Conservation (phyloP, 2,329 filamentous ascomycete genomes). For the Ophiostoma perfectum region DNA sequence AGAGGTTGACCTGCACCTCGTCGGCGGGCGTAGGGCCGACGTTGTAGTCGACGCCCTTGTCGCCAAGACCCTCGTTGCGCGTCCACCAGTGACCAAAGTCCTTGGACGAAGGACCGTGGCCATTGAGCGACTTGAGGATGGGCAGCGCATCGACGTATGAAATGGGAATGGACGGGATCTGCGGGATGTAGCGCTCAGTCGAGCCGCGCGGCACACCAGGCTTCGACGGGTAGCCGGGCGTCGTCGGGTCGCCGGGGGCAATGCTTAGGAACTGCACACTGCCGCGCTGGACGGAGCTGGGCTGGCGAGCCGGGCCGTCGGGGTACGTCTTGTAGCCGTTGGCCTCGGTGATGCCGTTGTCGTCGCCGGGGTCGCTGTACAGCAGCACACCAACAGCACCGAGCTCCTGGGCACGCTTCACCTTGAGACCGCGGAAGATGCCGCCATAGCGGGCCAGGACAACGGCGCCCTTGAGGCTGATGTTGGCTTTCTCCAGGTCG, state of each 20-base stretch:
- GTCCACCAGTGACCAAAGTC: constrained; percentile 70
- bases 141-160: constrained; percentile 25
- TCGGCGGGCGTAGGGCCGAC: constrained; percentile 73
- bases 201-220: constrained; percentile 75
- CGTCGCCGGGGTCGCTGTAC: constrained; percentile 85
- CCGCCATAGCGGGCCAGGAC: constrained; percentile 79
- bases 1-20: constrained; percentile 60
- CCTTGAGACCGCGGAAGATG: constrained; percentile 84
- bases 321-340: constrained; percentile 79
- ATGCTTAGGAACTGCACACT: constrained; percentile 76
- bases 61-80: constrained; percentile 63
- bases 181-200: constrained; percentile 64
- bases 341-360: constrained; percentile 72
- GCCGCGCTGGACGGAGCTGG: constrained; percentile 83
- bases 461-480: constrained; percentile 78
- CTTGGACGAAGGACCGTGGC: constrained; percentile 70
- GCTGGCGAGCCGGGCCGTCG: constrained; percentile 77
- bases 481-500: constrained; percentile 67
- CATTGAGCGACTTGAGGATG: constrained; percentile 62
- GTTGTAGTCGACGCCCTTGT: constrained; percentile 79
- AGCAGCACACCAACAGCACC: constrained; percentile 82
- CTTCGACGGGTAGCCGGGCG: constrained; percentile 87
- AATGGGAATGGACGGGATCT: constrained; percentile 64
- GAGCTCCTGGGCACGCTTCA: constrained; percentile 85
- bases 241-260: constrained; percentile 72